Base-by-base conservation (phyloP, 2,329 filamentous ascomycete species). In the Epichloe bromicola region DNA sequence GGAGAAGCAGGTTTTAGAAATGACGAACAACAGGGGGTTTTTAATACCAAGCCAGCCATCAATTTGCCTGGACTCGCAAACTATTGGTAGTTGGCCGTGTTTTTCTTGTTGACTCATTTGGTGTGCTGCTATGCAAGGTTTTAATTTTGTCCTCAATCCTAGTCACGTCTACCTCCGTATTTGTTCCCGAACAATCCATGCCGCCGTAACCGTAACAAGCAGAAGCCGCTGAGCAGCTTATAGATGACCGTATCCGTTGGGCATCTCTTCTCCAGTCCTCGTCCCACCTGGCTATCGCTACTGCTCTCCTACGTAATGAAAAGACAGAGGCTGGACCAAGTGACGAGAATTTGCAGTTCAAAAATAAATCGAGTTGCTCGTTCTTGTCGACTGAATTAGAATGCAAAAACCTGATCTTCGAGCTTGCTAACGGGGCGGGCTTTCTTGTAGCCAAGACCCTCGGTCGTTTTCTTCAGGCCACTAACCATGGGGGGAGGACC, bases 401-500 rank as follows among this genome's bases (percentile, higher is more conserved):
- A 98, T 65, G 88, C 89, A 74, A 98, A 98, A 59, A 98, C 88
- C 71, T 97, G 93, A 69, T 98, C 93, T 66, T 91, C 86, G 50
- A 97, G 82, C 80, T 97, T 97, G 82, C 90, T 96, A 62, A 97
- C 90, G 43, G 91, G 88, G 55, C 83, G 82, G 41, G 93, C 87
- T 78, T 97, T 97, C 65, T 87, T 79, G 75, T 85, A 98, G 53
- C 93, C 93, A 19, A 97, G 78, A 56, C 80, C 78, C 71, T 94
- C 88, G 48, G 90, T 85, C 6, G 88, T 80, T 79, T 97, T 97
- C 86, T 98, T 98, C 75, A 97, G 85, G 48, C 89, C 91, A 62
- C 85, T 86, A 57, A 97, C 79, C 93, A 98, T 98, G 93, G 93
- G 93, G 93, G 93, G 93, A 53, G 93, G 93, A 51, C 93, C 93